Evolutionary conservation across 257 asterid species (phyloP).

Genomic region (Ehretia macrophylla): DNA sequence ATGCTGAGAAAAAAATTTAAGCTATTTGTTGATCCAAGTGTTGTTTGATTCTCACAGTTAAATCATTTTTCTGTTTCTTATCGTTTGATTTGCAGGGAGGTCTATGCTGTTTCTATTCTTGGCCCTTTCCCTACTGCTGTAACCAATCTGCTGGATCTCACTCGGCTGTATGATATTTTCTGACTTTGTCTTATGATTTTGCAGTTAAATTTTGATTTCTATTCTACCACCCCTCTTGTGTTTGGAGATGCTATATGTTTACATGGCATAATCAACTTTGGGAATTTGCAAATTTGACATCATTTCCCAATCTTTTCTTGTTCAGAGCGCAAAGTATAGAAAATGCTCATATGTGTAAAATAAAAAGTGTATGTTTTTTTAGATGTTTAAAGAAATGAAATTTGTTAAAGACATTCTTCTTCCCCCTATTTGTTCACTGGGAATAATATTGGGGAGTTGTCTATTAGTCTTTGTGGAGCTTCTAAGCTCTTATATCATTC

Average conservation of each 20-base stretch:
- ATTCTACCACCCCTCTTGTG: neutral
- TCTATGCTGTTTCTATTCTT: constrained; percentile 93
- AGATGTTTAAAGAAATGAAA: too few species aligned
- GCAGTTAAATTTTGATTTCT: neutral
- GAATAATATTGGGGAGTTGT: too few species aligned
- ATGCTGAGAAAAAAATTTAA: neutral
- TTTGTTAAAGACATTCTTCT: too few species aligned
- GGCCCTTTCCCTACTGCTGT: constrained; percentile 98
- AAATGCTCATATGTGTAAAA: too few species aligned
- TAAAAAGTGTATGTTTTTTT: too few species aligned
- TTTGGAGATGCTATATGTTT: neutral
- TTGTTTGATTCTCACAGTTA: neutral
- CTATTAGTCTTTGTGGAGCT: neutral
- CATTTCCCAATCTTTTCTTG: too few species aligned
- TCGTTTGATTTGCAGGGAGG: constrained; percentile 65
- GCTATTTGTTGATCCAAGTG: neutral
- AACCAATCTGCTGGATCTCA: constrained; percentile 91
- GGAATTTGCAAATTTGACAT: too few species aligned
- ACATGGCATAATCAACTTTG: too few species aligned
- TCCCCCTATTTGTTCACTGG: too few species aligned
- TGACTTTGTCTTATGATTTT: neutral
- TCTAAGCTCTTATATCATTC: constrained; percentile 2
- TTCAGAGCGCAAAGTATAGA: too few species aligned
- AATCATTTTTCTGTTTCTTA: constrained; percentile 7
- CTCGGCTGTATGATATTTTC: constrained; percentile 62